phyloP scores from a whole-genome alignment of 2,329 filamentous ascomycete species.

The Aspergillus felis region DNA sequence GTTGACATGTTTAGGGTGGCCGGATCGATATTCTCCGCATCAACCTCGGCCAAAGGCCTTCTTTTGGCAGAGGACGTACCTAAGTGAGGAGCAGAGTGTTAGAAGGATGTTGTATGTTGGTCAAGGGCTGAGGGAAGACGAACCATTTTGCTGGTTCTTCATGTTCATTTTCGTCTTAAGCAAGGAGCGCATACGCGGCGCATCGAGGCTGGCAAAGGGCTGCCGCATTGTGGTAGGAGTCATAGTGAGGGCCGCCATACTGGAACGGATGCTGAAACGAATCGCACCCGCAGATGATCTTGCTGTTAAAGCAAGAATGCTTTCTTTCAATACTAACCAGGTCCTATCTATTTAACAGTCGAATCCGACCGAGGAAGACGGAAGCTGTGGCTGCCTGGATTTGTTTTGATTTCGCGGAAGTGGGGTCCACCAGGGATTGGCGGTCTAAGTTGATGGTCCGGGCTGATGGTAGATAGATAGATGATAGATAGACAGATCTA shows the following conservation, averaged over 20 bases:
- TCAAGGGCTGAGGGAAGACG: conserved; percentile 1
- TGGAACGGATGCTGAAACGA: neutral
- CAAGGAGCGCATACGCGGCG: conserved; percentile 28
- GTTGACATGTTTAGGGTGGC: conserved; percentile 46
- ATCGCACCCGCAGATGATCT: neutral
- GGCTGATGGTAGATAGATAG: neutral
- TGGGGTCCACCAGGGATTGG: conserved; percentile 21
- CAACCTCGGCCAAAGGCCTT: conserved; percentile 25
- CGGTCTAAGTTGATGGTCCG: conserved; percentile 11
- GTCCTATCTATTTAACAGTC: neutral
- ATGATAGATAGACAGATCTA: neutral
- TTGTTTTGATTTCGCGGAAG: conserved; percentile 21
- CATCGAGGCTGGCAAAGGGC: conserved; percentile 34
- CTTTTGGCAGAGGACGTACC: conserved; percentile 15
- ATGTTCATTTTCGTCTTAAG: conserved; percentile 30
- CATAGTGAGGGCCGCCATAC: conserved; percentile 35
- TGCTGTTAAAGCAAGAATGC: neutral
- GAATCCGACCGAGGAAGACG: neutral
- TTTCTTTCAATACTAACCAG: neutral
- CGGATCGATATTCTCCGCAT: conserved; percentile 60
- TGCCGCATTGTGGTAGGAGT: conserved; percentile 29
- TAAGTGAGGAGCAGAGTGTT: conserved; percentile 1
- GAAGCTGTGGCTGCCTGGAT: conserved; percentile 5
- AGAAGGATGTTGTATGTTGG: conserved; percentile 1
- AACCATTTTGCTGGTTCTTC: conserved; percentile 33